Evolutionary conservation across 495 filamentous ascomycete species (phyloP).

Genomic region (Neurospora sp.): DNA sequence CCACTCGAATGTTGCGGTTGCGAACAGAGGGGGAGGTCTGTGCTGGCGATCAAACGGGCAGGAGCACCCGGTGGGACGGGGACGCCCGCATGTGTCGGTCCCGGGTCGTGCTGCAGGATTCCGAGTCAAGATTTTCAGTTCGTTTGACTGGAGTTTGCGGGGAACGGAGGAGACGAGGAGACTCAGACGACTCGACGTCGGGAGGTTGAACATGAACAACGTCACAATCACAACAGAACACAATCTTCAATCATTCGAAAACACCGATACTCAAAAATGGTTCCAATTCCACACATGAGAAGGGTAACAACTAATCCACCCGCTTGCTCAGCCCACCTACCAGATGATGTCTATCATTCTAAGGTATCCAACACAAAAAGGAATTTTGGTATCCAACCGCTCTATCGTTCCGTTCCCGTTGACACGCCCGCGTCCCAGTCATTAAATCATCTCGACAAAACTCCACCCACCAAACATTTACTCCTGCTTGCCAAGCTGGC

Average conservation of each 20-base stretch:
- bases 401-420: neutral
- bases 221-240: neutral
- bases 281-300: neutral
- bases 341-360: neutral
- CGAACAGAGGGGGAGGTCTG: neutral
- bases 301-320: neutral
- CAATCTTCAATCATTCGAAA: neutral
- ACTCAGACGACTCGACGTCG: neutral
- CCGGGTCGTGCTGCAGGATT: neutral
- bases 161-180: neutral
- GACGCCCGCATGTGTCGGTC: neutral
- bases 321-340: neutral
- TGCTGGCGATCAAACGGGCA: neutral
- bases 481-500: conserved; percentile 4
- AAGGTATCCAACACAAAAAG: neutral
- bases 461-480: neutral
- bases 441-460: neutral
- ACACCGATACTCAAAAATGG: neutral
- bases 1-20: neutral
- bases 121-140: neutral
- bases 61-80: neutral
- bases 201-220: neutral
- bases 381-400: neutral
- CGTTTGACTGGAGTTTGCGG: neutral
- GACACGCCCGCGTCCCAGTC: neutral